A percentile compares a stretch with the other conserved stretches of the same genome.
These are phyloP conservation scores for Cordyceps cateniannulata DNA, from an alignment of 2,329 filamentous ascomycete species.

Conservation along the genomic window DNA sequence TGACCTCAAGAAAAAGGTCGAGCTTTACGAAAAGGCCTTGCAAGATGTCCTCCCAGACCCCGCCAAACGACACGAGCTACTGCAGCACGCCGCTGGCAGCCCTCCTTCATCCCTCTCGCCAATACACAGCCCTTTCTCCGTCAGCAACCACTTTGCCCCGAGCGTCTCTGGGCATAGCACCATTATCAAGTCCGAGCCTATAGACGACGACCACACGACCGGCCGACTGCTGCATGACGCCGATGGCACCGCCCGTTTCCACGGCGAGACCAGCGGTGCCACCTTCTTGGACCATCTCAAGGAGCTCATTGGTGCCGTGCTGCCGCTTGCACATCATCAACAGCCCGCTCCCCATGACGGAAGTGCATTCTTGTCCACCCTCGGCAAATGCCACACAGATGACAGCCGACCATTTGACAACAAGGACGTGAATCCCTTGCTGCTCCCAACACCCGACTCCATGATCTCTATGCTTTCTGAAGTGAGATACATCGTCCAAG, in stretches of 20 bases:
- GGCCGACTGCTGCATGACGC: conserved; percentile 38
- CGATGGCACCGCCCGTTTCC: conserved; percentile 38
- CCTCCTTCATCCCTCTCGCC: conserved; percentile 18
- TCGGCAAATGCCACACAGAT: conserved; percentile 41
- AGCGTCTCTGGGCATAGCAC: conserved; percentile 13
- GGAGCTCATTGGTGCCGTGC: conserved; percentile 36
- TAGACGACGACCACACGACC: conserved; percentile 19
- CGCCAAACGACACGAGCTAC: conserved; percentile 26
- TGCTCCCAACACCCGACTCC: conserved; percentile 30
- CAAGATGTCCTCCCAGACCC: conserved; percentile 31
- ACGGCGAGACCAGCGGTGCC: conserved; percentile 43
- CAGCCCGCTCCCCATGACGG: conserved; percentile 16
- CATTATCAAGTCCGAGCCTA: conserved; percentile 13
- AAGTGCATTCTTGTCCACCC: conserved; percentile 31
- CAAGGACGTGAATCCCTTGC: conserved; percentile 32
- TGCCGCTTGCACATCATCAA: conserved; percentile 23
- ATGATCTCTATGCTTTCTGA: conserved; percentile 33
- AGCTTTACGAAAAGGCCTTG: conserved; percentile 34
- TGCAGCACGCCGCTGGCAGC: conserved; percentile 21
- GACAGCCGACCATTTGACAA: conserved; percentile 37
- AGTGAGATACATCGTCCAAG: conserved; percentile 38
- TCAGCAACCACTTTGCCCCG: conserved; percentile 3
- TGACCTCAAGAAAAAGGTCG: conserved; percentile 31
- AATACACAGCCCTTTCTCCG: conserved; percentile 15
- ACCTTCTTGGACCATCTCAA: conserved; percentile 45